phyloP scores from a whole-genome alignment of 345 rosid genomes.

The Populus nigra region DNA sequence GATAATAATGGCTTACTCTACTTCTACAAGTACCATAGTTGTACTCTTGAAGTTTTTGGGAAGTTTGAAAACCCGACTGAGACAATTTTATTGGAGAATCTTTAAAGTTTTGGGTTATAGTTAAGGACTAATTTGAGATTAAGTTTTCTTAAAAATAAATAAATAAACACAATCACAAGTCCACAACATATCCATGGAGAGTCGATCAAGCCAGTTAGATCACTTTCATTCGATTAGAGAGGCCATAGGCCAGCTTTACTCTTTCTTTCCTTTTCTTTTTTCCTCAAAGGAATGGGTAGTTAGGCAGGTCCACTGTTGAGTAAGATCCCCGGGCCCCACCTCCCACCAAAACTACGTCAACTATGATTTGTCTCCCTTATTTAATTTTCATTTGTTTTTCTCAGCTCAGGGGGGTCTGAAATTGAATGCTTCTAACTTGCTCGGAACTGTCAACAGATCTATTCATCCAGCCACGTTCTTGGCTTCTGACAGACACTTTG shows the following conservation, averaged over 20 bases:
- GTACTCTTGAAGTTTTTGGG: too few relatives aligned
- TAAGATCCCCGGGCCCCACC: neutral
- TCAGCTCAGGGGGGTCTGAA: neutral
- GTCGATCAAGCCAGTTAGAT: too few relatives aligned
- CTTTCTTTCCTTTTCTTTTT: neutral
- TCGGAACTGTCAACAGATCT: neutral
- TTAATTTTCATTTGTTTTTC: neutral
- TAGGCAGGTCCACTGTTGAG: neutral
- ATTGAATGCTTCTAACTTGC: conserved; percentile 1
- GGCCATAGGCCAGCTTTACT: too few relatives aligned
- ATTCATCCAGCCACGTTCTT: conserved; percentile 15
- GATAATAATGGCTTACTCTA: too few relatives aligned
- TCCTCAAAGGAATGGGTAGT: neutral
- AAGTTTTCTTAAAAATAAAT: too few relatives aligned
- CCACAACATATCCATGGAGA: too few relatives aligned
- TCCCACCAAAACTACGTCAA: neutral
- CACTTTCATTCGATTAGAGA: neutral
- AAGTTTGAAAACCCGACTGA: too few relatives aligned
- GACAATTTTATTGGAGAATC: too few relatives aligned
- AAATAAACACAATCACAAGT: too few relatives aligned
- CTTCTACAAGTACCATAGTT: too few relatives aligned
- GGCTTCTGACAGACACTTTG: conserved; percentile 4
- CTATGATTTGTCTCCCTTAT: neutral
- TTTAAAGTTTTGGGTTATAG: too few relatives aligned
- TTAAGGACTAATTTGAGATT: too few relatives aligned